Conservation (phyloP, 2,329 filamentous ascomycete genomes). For the Fusarium chuoi region DNA sequence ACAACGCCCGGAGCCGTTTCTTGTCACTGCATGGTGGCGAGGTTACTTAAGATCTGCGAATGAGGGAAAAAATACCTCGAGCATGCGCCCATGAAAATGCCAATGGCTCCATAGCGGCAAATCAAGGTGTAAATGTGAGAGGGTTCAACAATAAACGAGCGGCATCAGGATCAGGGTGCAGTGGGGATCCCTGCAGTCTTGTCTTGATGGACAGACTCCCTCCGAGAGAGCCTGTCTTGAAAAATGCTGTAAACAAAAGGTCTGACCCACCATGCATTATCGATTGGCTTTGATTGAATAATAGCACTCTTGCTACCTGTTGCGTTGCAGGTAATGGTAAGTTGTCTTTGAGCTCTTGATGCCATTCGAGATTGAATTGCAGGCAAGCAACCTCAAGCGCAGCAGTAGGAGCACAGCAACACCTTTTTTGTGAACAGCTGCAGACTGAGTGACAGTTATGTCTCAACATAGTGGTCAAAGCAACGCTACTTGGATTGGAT, state of each 20-base stretch:
- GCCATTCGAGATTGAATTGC: constrained; percentile 10
- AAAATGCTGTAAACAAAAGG: constrained; percentile 34
- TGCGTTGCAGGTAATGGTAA: constrained; percentile 13
- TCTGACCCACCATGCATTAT: constrained; percentile 35
- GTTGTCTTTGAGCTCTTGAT: constrained; percentile 7
- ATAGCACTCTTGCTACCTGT: constrained; percentile 9
- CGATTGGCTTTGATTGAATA: constrained; percentile 24
- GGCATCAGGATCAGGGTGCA: constrained; percentile 37
- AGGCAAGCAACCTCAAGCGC: constrained; percentile 4
- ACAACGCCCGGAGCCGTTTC: neutral
- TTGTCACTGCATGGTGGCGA: constrained; percentile 29
- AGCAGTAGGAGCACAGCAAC: constrained; percentile 7
- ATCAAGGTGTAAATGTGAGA: constrained; percentile 32
- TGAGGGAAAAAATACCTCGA: constrained; percentile 29
- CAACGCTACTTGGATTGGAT: constrained; percentile 19
- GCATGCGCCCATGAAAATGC: constrained; percentile 31
- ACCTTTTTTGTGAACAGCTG: constrained; percentile 15
- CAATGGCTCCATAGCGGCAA: constrained; percentile 40
- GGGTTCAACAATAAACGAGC: constrained; percentile 34
- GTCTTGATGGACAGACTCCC: constrained; percentile 36
- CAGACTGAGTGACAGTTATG: constrained; percentile 24
- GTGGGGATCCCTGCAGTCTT: constrained; percentile 33
- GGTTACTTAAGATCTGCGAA: constrained; percentile 24
- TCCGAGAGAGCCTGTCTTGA: constrained; percentile 23
- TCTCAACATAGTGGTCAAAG: constrained; percentile 26